Evolutionary conservation across 1,139 yeast species (phyloP), one percentile per base, ranked within the genome.

Genomic region (Protomyces inouyei): DNA sequence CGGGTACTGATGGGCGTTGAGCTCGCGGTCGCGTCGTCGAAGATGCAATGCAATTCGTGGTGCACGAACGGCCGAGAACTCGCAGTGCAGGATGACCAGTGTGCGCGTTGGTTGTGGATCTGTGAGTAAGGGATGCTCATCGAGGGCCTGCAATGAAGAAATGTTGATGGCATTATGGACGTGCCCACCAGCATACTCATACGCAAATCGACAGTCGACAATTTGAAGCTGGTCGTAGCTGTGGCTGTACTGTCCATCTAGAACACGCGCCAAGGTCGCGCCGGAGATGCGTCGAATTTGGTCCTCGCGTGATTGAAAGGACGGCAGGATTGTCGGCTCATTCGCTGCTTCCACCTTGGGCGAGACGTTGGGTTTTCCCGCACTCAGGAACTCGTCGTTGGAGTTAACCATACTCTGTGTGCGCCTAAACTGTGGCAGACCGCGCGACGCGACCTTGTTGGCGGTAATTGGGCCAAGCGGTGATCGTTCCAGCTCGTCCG

Each of bases 171-270:
- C 96, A 55, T 88, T 86, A 54, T 80, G 82, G 57, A 93, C 89
- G 75, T 95, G 98, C 38, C 98, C 98, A 35, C 98, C 98, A 48
- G 82, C 80, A 74, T 77, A 95, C 75, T 93, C 98, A 77, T 93
- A 93, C 71, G 86, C 90, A 72, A 93, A 93, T 60, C 98, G 82
- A 73, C 98, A 91, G 76, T 93, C 98, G 14, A 95, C 79, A 43
- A 93, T 77, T 6, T 83, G 71, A 60, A 83, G 78, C 48, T 85
- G 83, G 69, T 85, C 86, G 73, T 86, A 92, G 59, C 78, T 78
- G 38, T 80, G 76, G 18, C 74, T 70, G 73, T 81, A 83, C 16
- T 79, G 73, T 53, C 91, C 88, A 67, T 81, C 82, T 48, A 91
- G 74, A 52, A 92, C 82, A 53, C 80, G 63, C 56, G 45, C 67